Percentiles rank a stretch among this genome's conserved stretches.
phyloP scores from a whole-genome alignment of 225 moss, liverwort and hornwort genomes.

The Anthoceros angustus region DNA sequence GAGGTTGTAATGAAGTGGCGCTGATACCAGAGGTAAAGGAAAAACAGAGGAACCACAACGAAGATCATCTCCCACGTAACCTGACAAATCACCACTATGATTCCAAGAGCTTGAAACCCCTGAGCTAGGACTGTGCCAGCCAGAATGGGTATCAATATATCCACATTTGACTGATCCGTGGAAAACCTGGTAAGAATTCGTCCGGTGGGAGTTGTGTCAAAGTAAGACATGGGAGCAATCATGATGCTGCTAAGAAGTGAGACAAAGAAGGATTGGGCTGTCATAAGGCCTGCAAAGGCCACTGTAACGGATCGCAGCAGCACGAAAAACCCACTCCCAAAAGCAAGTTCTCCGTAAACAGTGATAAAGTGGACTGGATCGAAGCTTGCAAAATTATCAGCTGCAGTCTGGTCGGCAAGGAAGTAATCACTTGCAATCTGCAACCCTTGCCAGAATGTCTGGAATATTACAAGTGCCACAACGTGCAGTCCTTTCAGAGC shows the following conservation, averaged over 20 bases:
- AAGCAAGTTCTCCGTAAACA: slow-evolving; percentile 29
- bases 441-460: slow-evolving; percentile 26
- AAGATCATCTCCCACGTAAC: slow-evolving; percentile 37
- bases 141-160: slow-evolving; percentile 37
- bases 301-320: slow-evolving; percentile 27
- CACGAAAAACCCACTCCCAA: slow-evolving; percentile 30
- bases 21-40: slow-evolving; percentile 16
- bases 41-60: slow-evolving; percentile 32
- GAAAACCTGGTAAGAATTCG: slow-evolving; percentile 50
- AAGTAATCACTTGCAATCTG: slow-evolving; percentile 42
- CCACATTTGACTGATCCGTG: slow-evolving; percentile 40
- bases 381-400: slow-evolving; percentile 12
- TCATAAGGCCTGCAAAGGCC: slow-evolving; percentile 27
- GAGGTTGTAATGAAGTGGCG: slow-evolving; percentile 12
- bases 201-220: slow-evolving; percentile 44
- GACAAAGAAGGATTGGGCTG: slow-evolving; percentile 41
- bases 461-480: slow-evolving; percentile 19
- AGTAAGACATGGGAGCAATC: slow-evolving; percentile 52
- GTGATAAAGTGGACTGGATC: slow-evolving; percentile 24
- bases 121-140: slow-evolving; percentile 24
- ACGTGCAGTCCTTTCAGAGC: slow-evolving; percentile 20
- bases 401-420: slow-evolving; percentile 24
- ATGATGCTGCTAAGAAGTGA: slow-evolving; percentile 30
- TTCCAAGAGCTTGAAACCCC: slow-evolving; percentile 31
- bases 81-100: slow-evolving; percentile 26